Base-by-base conservation (phyloP, 176 grass and related monocot species). In the Cocos nucifera region DNA sequence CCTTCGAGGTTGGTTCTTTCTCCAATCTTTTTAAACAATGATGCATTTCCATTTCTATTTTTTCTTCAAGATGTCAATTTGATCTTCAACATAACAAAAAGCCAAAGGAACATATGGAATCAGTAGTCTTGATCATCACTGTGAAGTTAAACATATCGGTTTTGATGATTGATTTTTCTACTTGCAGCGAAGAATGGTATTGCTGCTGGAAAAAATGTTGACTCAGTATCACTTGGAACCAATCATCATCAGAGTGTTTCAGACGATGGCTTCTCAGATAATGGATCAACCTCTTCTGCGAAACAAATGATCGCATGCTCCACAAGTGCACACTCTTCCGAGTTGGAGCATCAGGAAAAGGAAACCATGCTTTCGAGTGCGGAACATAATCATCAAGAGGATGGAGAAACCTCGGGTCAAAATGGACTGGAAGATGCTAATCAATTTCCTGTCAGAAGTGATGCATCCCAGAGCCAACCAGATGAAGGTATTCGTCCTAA, bases 1-100 rank as follows among this genome's bases (percentile, higher is more conserved):
- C 55, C 94, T 98, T 70, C 89, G 69, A 80, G 88, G 94, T 98
- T 85, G 23, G 17, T 9, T 73, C 60, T 62, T 26, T 53, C 49
- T 26, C 22, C 21, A 2, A 2, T 61, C 2, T 3, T 44, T 19
- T 20, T 28, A 71, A 1, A 3, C 3, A 58, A n/a, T 14, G 50
- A 54, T 28, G 26, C 17, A 19, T 17, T 67, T 60, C 15, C n/a
- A 15, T 61, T 24, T 23, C 32, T n/a, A 15, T n/a, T 27, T 44
- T 44, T 10, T 12, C 35, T 44, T 44, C 35, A 14, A 44, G 2
- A 14, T 14, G 14, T 44, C 35, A 44, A 44, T 44, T 44, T 44
- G 35, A 12, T 44, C 10, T 12, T 44, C 35, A 44, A 44, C 35
- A 44, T 7, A 44, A 44, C 35, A 44, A 44, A 44, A 44, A 12